A percentile compares a stretch with the other conserved stretches of the same genome.
phyloP scores from a whole-genome alignment of 73 alveolate species.

The Paramecium tetraurelia region DNA sequence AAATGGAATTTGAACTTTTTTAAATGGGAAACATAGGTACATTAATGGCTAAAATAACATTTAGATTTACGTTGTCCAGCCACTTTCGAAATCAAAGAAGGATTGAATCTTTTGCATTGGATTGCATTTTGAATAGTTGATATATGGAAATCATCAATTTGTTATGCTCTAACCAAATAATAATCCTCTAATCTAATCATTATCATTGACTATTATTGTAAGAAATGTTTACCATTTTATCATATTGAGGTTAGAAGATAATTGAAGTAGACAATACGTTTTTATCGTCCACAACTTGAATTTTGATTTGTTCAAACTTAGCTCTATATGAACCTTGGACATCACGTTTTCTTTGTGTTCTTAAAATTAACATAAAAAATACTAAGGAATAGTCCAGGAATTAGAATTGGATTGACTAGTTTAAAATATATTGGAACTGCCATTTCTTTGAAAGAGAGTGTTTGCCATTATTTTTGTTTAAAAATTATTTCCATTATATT shows the following conservation, averaged over 20 bases:
- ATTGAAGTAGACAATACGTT: not conserved
- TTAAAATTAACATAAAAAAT: not conserved
- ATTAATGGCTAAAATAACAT: not conserved
- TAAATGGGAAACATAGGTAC: not conserved
- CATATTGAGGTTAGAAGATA: not conserved
- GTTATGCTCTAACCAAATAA: not conserved
- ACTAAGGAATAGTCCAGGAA: not conserved
- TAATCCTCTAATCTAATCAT: slow-evolving; percentile 1
- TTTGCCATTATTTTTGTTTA: not conserved
- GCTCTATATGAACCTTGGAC: slow-evolving; percentile 3
- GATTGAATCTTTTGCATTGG: not conserved
- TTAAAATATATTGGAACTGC: not conserved
- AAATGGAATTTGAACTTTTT: not conserved
- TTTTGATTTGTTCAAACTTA: not conserved
- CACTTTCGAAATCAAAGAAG: not conserved
- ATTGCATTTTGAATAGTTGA: not conserved
- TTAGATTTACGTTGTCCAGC: not conserved
- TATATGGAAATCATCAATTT: not conserved
- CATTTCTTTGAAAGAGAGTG: not conserved
- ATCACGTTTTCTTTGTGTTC: not conserved
- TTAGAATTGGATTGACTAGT: not conserved
- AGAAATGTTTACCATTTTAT: not conserved
- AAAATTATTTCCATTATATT: not conserved
- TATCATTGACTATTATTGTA: not conserved
- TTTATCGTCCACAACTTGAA: not conserved